Base-by-base conservation (phyloP, 1,284 basidiomycete genomes). In the Puccinia brachypodii region DNA sequence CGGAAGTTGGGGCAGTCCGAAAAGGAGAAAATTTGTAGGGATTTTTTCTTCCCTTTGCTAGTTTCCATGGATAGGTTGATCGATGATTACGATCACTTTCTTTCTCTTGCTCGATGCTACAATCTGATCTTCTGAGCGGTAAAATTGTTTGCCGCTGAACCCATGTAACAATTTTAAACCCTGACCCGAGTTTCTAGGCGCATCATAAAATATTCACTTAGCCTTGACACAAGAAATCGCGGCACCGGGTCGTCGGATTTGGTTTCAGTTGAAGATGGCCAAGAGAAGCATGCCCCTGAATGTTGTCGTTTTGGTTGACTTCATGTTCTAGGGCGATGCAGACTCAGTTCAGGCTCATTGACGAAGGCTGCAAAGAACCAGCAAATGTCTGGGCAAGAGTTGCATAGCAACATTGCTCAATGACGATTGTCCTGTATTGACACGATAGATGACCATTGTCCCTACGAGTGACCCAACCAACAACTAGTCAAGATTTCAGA, bases 171-270 rank as follows among this genome's bases (percentile, higher is more conserved):
- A 22, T 16, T 4, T 38, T 36, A 62, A 62, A 28, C 40, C 64
- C 42, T 68, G 64, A 25, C 22, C 42, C 64, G 40, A 68, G 40
- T 68, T 44, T 68, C 40, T n/a, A 68, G 64, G 31, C 53, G 28
- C 40, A 40, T n/a, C 38, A 60, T 11, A 60, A 9, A 8, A 31
- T 28, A 11, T 8, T 28, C 33, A 60, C 25, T 60, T 9, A 60
- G 56, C 9, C 22, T 60, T 28, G n/a, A n/a, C n/a, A n/a, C 3
- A 58, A 58, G 31, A 25, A 19, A 62, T 16, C 22, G 16, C 11
- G 60, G n/a, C 16, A 16, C 31, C 60, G 22, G 25, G 38, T 44
- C 28, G 42, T 68, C 22, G 33, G 25, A 68, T 38, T 40, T 22
- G 36, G 62, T 68, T 44, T 36, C 62, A 56, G 9, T 56, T 2